These are phyloP conservation scores for Cryptococcus hybrid DNA, from an alignment of 1,284 basidiomycete genomes.

Conservation along the genomic window DNA sequence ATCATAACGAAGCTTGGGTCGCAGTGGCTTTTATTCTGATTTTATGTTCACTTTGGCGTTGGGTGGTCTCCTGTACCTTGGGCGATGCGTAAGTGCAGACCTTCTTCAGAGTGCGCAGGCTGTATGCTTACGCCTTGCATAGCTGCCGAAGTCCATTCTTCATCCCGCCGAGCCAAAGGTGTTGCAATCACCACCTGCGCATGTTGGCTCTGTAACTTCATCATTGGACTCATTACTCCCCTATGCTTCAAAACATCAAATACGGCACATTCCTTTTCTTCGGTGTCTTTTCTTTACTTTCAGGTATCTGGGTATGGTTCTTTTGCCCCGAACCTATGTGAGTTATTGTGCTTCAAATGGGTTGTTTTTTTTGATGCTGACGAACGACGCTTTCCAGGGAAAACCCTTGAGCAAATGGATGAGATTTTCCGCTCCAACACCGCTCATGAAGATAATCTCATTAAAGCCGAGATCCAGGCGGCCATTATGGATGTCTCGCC, in stretches of 20 bases:
- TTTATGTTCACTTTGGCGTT: conserved; percentile 20
- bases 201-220: conserved; percentile 37
- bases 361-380: too few species aligned
- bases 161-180: conserved; percentile 6
- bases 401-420: conserved; percentile 27
- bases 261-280: conserved; percentile 37
- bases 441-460: conserved; percentile 12
- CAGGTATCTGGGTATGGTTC: conserved; percentile 18
- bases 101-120: background rate
- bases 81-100: background rate
- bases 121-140: background rate
- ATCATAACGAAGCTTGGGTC: conserved; percentile 19
- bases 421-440: conserved; percentile 16
- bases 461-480: conserved; percentile 3
- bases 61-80: conserved; percentile 17
- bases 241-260: conserved; percentile 17
- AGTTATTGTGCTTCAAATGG: too few species aligned
- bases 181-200: conserved; percentile 12
- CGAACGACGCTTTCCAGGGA: background rate
- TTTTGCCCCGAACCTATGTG: conserved; percentile 29
- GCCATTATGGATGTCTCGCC: background rate
- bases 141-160: conserved; percentile 29
- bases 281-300: conserved; percentile 16
- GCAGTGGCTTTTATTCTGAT: conserved; percentile 29
- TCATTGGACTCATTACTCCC: conserved; percentile 31